Conservation (phyloP, 345 rosid genomes). For the Populus deltoides region DNA sequence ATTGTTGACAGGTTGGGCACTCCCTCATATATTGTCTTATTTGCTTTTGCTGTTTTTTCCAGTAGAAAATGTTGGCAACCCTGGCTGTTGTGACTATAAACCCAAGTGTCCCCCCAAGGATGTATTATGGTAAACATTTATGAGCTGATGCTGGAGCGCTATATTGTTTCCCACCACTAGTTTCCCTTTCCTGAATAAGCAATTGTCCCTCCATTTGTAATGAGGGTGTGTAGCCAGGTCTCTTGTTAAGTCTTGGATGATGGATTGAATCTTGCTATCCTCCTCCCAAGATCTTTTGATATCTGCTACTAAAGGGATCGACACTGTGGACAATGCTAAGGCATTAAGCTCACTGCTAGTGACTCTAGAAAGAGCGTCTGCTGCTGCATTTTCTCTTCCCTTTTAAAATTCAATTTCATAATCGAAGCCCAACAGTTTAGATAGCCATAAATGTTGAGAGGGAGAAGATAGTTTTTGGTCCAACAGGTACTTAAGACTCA, state of each 20-base stretch:
- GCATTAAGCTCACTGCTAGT: accelerated
- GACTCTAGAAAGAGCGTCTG: not conserved
- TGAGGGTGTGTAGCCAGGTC: too few relatives aligned
- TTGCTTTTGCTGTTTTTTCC: not conserved
- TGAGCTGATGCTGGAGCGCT: too few relatives aligned
- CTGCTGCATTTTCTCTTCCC: not conserved
- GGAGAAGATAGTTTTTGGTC: not conserved
- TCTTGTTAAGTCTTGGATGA: too few relatives aligned
- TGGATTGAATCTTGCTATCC: too few relatives aligned
- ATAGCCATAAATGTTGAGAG: too few relatives aligned
- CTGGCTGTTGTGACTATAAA: not conserved
- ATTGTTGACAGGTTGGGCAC: not conserved
- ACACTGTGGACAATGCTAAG: not conserved
- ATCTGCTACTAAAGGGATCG: not conserved
- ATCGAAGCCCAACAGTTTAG: not conserved
- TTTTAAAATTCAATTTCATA: not conserved
- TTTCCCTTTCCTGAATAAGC: too few relatives aligned
- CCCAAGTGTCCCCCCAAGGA: accelerated
- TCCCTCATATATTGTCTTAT: not conserved
- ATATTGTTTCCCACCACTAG: too few relatives aligned
- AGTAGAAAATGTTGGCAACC: not conserved
- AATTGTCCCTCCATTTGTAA: too few relatives aligned
- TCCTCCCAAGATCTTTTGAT: too few relatives aligned
- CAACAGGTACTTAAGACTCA: not conserved
- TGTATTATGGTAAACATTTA: too few relatives aligned